phyloP scores from a whole-genome alignment of 2,329 filamentous ascomycete species.

The Pseudocercospora vitis region DNA sequence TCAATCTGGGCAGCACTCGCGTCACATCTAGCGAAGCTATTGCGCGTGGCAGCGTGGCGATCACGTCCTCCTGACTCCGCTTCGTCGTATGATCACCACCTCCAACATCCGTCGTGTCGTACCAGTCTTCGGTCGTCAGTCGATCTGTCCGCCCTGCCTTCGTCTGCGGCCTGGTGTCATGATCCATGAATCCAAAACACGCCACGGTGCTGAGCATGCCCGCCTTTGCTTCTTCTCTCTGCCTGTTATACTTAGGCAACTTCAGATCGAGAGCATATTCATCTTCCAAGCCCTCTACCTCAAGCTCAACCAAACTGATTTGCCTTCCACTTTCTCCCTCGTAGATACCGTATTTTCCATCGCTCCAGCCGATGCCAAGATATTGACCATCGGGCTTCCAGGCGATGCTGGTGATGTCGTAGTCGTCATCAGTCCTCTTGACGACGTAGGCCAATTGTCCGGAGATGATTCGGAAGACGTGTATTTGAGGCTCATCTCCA shows the following conservation, averaged over 20 bases:
- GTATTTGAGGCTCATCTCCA: slow-evolving; percentile 51
- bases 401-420: slow-evolving; percentile 40
- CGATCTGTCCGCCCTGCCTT: slow-evolving; percentile 28
- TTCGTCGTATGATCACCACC: slow-evolving; percentile 43
- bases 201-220: slow-evolving; percentile 15
- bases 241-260: slow-evolving; percentile 5
- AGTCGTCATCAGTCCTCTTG: slow-evolving; percentile 39
- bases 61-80: slow-evolving; percentile 4
- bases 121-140: slow-evolving; percentile 31
- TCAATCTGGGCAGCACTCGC: slow-evolving; percentile 69
- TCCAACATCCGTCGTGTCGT: slow-evolving; percentile 21
- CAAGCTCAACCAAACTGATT: slow-evolving; percentile 17
- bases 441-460: slow-evolving; percentile 67
- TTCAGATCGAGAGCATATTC: slow-evolving; percentile 13
- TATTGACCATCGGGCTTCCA: slow-evolving; percentile 51
- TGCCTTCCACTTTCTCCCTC: slow-evolving; percentile 38
- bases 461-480: slow-evolving; percentile 77
- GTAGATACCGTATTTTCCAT: slow-evolving; percentile 58
- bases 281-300: slow-evolving; percentile 7
- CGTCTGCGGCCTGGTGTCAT: slow-evolving; percentile 30
- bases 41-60: slow-evolving; percentile 61
- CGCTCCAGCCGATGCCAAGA: slow-evolving; percentile 79
- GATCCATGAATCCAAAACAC: slow-evolving; percentile 30
- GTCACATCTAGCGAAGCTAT: slow-evolving; percentile 75
- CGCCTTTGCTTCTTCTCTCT: slow-evolving; percentile 8